These are phyloP conservation scores for Panicum miliaceum DNA, from an alignment of 176 grass and related monocot genomes.

Conservation along the genomic window DNA sequence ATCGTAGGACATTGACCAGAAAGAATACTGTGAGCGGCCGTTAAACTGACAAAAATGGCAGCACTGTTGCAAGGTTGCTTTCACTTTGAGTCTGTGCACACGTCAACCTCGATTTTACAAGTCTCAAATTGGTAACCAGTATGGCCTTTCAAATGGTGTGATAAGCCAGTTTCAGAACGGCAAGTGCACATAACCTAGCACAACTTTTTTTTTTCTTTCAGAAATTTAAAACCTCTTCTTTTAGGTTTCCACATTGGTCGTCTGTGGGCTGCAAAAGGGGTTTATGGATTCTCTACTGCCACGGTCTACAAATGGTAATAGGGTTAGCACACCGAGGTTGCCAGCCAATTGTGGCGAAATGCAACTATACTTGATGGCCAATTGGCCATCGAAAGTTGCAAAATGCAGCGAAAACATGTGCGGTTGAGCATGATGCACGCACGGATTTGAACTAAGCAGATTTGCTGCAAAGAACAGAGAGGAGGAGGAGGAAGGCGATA, in stretches of 20 bases:
- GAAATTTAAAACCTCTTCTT: neutral
- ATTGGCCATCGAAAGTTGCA: neutral
- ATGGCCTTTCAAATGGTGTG: slow-evolving; percentile 18
- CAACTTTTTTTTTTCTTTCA: neutral
- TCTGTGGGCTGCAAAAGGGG: neutral
- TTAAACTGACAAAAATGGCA: too few relatives aligned
- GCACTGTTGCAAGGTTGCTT: neutral
- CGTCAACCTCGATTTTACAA: slow-evolving; percentile 1
- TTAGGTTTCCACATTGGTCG: neutral
- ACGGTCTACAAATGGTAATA: neutral
- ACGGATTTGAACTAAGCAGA: neutral
- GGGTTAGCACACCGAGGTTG: neutral
- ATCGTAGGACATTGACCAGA: neutral
- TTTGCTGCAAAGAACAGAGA: neutral
- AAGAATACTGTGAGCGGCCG: too few relatives aligned
- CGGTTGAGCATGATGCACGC: neutral
- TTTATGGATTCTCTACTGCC: neutral
- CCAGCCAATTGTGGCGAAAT: neutral
- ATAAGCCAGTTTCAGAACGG: neutral
- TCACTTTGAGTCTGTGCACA: neutral
- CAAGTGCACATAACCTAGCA: too few relatives aligned
- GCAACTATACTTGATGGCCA: neutral
- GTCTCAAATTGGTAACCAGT: neutral
- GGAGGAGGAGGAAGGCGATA: neutral
- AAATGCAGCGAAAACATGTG: neutral